Evolutionary conservation across 257 asterid species (phyloP).

Genomic region (Gardenia jasminoides): DNA sequence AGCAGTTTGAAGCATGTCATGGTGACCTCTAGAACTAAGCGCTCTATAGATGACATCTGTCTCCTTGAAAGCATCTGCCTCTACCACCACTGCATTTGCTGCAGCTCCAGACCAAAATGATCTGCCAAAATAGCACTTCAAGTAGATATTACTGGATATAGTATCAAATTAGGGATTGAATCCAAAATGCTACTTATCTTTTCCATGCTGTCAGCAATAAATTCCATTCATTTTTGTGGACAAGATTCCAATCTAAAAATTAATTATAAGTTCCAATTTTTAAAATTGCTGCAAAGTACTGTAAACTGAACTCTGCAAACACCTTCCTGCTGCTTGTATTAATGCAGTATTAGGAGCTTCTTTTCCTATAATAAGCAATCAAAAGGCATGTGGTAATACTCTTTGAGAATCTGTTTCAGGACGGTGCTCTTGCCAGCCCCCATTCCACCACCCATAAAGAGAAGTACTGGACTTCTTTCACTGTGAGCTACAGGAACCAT

Average conservation of each 20-base stretch:
- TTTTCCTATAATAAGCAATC: not conserved
- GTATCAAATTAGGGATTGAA: not conserved
- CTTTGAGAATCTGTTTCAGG: slow-evolving; percentile 85
- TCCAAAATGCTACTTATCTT: not conserved
- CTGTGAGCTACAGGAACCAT: slow-evolving; percentile 79
- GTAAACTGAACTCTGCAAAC: not conserved
- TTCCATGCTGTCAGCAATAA: not conserved
- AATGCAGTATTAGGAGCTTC: not conserved
- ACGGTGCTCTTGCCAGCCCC: slow-evolving; percentile 99
- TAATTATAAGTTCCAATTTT: not conserved
- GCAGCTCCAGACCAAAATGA: slow-evolving; percentile 83
- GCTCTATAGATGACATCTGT: slow-evolving; percentile 85
- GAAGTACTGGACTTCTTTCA: slow-evolving; percentile 80
- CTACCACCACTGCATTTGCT: slow-evolving; percentile 78
- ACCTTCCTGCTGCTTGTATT: not conserved
- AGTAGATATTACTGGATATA: not conserved
- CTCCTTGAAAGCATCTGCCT: slow-evolving; percentile 98
- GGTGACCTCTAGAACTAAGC: slow-evolving; percentile 78
- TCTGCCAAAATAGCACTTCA: slow-evolving; percentile 31
- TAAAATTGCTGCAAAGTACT: not conserved
- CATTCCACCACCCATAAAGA: slow-evolving; percentile 99
- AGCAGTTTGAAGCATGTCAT: slow-evolving; percentile 96
- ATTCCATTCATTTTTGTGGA: not conserved
- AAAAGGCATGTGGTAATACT: slow-evolving; percentile 39
- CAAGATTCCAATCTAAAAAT: not conserved